These are phyloP conservation scores for Wickerhamomyces sp. DNA, from an alignment of 1,139 yeast species.

Conservation along the genomic window DNA sequence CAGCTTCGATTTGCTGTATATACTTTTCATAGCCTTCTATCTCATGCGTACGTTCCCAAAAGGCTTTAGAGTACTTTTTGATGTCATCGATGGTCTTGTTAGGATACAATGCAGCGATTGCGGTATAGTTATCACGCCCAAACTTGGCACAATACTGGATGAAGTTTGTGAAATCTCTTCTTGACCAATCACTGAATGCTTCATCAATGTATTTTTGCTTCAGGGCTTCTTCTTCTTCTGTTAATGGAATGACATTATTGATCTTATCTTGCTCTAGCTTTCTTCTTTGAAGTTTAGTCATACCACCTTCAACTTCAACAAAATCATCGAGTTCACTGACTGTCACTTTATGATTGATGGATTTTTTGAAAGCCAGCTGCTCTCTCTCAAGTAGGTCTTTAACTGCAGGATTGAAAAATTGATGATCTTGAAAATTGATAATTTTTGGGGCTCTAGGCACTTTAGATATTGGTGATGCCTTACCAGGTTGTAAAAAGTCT, in stretches of 20 bases:
- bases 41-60: conserved; percentile 69
- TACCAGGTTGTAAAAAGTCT: conserved; percentile 54
- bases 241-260: conserved; percentile 64
- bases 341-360: conserved; percentile 66
- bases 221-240: conserved; percentile 65
- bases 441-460: conserved; percentile 67
- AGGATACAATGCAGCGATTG: conserved; percentile 62
- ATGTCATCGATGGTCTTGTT: conserved; percentile 71
- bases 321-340: conserved; percentile 25
- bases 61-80: conserved; percentile 57
- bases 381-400: conserved; percentile 70
- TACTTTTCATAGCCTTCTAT: conserved; percentile 87
- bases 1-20: conserved; percentile 78
- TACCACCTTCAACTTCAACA: conserved; percentile 17
- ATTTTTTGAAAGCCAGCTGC: conserved; percentile 69
- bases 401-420: conserved; percentile 71
- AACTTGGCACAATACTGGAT: conserved; percentile 75
- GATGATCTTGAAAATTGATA: conserved; percentile 77
- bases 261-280: conserved; percentile 59
- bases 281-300: conserved; percentile 41
- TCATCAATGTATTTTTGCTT: conserved; percentile 58
- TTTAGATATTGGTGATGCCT: conserved; percentile 28
- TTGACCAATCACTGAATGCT: conserved; percentile 79
- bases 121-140: conserved; percentile 62
- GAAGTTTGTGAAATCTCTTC: conserved; percentile 85